Evolutionary conservation across 139 green algal genomes (phyloP).

Genomic region (Coelastrella sp.): DNA sequence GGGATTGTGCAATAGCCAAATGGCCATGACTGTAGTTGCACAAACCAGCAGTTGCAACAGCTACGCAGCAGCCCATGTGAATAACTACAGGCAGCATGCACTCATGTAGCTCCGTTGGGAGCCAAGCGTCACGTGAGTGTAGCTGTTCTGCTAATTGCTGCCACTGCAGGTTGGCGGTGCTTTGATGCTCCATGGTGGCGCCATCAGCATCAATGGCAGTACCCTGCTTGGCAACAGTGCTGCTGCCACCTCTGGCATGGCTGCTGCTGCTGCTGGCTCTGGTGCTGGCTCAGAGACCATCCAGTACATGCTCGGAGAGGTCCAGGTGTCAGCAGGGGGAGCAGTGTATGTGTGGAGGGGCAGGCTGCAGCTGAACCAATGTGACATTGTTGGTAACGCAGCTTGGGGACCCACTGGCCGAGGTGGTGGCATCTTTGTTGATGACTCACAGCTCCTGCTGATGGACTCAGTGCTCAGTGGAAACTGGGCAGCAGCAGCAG

Average conservation of each 20-base stretch:
- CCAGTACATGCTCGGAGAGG: constrained; percentile 34
- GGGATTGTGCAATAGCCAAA: neutral
- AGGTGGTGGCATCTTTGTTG: constrained; percentile 31
- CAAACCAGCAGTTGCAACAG: neutral
- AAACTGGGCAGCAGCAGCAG: constrained; percentile 27
- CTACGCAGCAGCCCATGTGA: no score
- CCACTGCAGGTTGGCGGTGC: constrained; percentile 29
- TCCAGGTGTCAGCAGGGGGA: constrained; percentile 28
- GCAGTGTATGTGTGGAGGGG: constrained; percentile 24
- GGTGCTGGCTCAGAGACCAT: constrained; percentile 1
- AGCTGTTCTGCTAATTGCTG: neutral
- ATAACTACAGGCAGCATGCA: no score
- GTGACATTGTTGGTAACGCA: constrained; percentile 9
- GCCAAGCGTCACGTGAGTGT: neutral
- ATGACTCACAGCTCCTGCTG: constrained; percentile 9
- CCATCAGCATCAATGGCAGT: neutral
- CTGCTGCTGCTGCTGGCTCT: neutral
- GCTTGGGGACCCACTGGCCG: constrained; percentile 11
- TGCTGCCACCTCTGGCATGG: neutral
- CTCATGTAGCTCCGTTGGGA: no score
- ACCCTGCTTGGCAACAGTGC: constrained; percentile 8
- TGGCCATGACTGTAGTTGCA: neutral
- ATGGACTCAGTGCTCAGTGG: neutral
- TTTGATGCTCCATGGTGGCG: constrained; percentile 20
- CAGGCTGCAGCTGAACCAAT: neutral